phyloP scores from a whole-genome alignment of 2,329 filamentous ascomycete species.

The Beauveria sp. region DNA sequence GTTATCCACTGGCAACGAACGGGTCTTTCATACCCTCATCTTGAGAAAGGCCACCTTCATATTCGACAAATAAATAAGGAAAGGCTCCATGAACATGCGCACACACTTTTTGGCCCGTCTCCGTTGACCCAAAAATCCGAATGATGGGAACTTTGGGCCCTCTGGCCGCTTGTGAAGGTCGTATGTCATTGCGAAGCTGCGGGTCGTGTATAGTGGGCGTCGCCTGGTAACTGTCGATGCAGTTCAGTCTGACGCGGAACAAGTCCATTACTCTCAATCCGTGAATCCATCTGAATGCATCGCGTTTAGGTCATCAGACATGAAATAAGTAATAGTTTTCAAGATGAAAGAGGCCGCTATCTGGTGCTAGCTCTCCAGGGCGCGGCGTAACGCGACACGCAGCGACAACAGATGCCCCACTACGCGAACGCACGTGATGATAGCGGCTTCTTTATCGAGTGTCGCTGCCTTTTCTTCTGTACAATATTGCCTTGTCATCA shows the following conservation, averaged over 20 bases:
- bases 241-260: conserved; percentile 89
- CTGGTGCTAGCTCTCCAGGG: background rate
- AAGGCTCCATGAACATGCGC: conserved; percentile 93
- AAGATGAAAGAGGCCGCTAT: background rate
- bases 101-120: conserved; percentile 92
- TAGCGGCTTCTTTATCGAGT: conserved; percentile 9
- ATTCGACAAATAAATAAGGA: conserved; percentile 90
- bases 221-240: conserved; percentile 89
- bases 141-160: conserved; percentile 76
- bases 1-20: background rate
- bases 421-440: conserved; percentile 23
- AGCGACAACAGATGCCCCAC: background rate
- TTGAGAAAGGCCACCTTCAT: conserved; percentile 58
- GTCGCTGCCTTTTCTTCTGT: conserved; percentile 1
- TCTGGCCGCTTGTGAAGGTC: conserved; percentile 49
- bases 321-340: background rate
- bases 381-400: conserved; percentile 5
- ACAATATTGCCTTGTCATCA: background rate
- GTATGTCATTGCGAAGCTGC: conserved; percentile 59
- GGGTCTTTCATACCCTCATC: conserved; percentile 52
- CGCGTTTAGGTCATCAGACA: background rate
- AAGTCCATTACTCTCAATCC: conserved; percentile 40
- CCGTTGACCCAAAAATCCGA: conserved; percentile 84
- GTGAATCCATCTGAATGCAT: conserved; percentile 15
- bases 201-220: conserved; percentile 75